phyloP scores from a whole-genome alignment of 2,329 filamentous ascomycete species.

The Cordyceps tenuipes region DNA sequence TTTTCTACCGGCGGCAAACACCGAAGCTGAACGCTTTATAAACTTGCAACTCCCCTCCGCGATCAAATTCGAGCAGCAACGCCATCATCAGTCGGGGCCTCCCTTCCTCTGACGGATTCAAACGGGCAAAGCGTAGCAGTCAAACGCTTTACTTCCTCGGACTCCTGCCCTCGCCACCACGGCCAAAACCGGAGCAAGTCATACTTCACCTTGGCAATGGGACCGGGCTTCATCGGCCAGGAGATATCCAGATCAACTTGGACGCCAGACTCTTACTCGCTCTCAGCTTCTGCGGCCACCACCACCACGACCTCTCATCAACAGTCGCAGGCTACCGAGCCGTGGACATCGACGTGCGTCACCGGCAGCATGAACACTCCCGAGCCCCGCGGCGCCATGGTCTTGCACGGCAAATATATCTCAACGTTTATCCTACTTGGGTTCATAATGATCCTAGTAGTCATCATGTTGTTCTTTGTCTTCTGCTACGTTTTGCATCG shows the following conservation, averaged over 20 bases:
- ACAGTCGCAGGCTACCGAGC: neutral
- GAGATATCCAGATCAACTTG: neutral
- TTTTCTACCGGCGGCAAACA: neutral
- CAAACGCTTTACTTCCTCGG: no score
- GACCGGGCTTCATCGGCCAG: slow-evolving; percentile 1
- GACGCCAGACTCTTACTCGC: neutral
- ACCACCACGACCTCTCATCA: neutral
- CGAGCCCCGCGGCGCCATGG: neutral
- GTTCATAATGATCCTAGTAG: no score
- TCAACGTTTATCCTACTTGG: no score
- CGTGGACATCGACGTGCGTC: neutral
- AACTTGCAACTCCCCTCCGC: neutral
- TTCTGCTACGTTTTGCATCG: no score
- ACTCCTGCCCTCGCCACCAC: no score
- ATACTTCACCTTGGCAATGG: neutral
- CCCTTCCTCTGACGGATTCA: no score
- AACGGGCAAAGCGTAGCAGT: neutral
- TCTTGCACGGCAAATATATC: no score
- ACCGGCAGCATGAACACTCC: neutral
- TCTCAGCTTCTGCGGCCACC: neutral
- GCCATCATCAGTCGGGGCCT: no score
- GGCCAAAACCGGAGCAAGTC: no score
- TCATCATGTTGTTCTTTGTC: no score
- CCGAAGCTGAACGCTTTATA: neutral
- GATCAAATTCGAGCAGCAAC: no score